Conservation (phyloP, 1,139 yeast species). For the Kazachstania sp. region DNA sequence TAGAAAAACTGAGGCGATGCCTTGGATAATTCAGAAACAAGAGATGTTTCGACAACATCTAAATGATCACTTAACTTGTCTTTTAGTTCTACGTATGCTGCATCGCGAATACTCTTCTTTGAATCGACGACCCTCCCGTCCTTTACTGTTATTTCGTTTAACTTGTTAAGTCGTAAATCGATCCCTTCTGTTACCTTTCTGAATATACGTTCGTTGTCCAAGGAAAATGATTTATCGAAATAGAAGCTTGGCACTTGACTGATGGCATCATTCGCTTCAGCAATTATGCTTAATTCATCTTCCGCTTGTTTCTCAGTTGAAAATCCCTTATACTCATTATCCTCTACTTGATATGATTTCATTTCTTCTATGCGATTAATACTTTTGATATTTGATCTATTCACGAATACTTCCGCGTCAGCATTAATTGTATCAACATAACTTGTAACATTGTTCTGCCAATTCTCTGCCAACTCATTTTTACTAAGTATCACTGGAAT, state of each 20-base stretch:
- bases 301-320: constrained; percentile 25
- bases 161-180: constrained; percentile 20
- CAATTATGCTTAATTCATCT: constrained; percentile 9
- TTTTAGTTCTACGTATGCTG: constrained; percentile 47
- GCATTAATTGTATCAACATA: constrained; percentile 41
- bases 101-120: constrained; percentile 11
- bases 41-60: constrained; percentile 73
- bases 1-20: constrained; percentile 79
- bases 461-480: constrained; percentile 42
- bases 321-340: constrained; percentile 16
- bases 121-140: constrained; percentile 9
- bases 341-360: constrained; percentile 10
- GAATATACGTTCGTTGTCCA: constrained; percentile 85
- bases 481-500: constrained; percentile 72
- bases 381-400: constrained; percentile 27
- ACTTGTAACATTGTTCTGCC: constrained; percentile 40
- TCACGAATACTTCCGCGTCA: constrained; percentile 48
- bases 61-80: constrained; percentile 75
- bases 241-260: constrained; percentile 54
- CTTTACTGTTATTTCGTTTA: constrained; percentile 6
- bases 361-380: constrained; percentile 37
- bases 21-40: constrained; percentile 74
- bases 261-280: neutral
- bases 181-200: constrained; percentile 50
- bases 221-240: constrained; percentile 57